Evolutionary conservation across 768 basidiomycete genomes (phyloP).

Genomic region (Kwoniella europaea): DNA sequence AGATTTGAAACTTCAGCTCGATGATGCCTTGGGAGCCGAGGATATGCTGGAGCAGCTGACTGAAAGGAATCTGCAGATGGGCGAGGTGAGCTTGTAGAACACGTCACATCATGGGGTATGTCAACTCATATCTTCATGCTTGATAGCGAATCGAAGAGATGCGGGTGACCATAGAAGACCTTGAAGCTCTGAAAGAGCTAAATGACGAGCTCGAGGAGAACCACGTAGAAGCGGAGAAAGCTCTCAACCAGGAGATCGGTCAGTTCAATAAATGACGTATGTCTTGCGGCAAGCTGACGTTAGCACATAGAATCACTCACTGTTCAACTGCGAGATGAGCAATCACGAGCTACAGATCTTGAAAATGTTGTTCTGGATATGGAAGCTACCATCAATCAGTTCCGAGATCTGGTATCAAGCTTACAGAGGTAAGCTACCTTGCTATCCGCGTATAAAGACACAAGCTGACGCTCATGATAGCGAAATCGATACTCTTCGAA

Average conservation of each 20-base stretch:
- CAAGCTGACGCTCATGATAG: conserved; percentile 59
- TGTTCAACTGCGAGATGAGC: conserved; percentile 69
- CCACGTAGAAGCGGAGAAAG: conserved; percentile 89
- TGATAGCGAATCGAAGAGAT: conserved; percentile 94
- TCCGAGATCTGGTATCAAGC: conserved; percentile 85
- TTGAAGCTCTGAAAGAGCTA: conserved; percentile 93
- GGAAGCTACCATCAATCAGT: conserved; percentile 85
- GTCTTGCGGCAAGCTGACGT: background rate
- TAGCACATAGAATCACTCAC: conserved; percentile 30
- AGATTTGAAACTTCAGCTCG: conserved; percentile 89
- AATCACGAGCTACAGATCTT: conserved; percentile 68
- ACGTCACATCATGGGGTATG: background rate
- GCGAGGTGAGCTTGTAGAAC: conserved; percentile 69
- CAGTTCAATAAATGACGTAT: conserved; percentile 33
- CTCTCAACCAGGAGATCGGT: conserved; percentile 88
- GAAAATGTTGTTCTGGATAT: conserved; percentile 83
- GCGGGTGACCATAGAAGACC: conserved; percentile 92
- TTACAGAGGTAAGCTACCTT: conserved; percentile 73
- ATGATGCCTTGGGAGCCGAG: conserved; percentile 92
- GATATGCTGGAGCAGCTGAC: conserved; percentile 96
- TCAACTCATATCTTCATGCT: background rate
- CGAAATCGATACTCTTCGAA: conserved; percentile 81
- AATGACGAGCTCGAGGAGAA: conserved; percentile 97
- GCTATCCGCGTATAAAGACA: conserved; percentile 60
- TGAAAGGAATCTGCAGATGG: conserved; percentile 86